These are phyloP conservation scores for Hymenoscyphus infarciens DNA, from an alignment of 2,329 filamentous ascomycete species.

Conservation along the genomic window DNA sequence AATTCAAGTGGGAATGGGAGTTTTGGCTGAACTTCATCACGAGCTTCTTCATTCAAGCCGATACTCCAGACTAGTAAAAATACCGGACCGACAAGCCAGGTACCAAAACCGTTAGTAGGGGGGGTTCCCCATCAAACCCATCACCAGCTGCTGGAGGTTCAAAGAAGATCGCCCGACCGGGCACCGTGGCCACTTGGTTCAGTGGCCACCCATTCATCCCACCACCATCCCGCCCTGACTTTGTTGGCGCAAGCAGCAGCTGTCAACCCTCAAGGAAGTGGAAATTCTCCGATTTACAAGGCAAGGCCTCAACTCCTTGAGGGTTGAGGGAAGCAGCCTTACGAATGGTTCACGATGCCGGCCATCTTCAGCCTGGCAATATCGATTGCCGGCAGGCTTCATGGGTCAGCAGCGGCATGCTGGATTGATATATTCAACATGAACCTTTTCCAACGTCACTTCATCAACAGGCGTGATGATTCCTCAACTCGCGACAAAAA, in stretches of 20 bases:
- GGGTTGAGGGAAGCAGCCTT: slow-evolving; percentile 27
- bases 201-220: slow-evolving; percentile 7
- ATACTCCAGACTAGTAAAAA: neutral
- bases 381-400: slow-evolving; percentile 26
- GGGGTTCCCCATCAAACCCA: neutral
- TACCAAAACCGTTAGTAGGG: neutral
- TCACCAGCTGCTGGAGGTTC: slow-evolving; percentile 1
- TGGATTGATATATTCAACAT: slow-evolving; percentile 15
- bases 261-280: slow-evolving; percentile 27
- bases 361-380: slow-evolving; percentile 24
- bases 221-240: slow-evolving; percentile 20
- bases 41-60: neutral
- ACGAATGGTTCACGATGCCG: slow-evolving; percentile 32
- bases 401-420: slow-evolving; percentile 27
- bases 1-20: neutral
- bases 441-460: slow-evolving; percentile 22
- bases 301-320: slow-evolving; percentile 25
- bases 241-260: slow-evolving; percentile 19
- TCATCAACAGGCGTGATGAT: slow-evolving; percentile 12
- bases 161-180: slow-evolving; percentile 23
- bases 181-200: slow-evolving; percentile 18
- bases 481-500: neutral
- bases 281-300: slow-evolving; percentile 31
- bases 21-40: neutral
- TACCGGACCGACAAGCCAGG: neutral